Evolutionary conservation across 805 yeast species (phyloP), one percentile per base, ranked within the genome.

Genomic region (Zygoascus ofunaensis): DNA sequence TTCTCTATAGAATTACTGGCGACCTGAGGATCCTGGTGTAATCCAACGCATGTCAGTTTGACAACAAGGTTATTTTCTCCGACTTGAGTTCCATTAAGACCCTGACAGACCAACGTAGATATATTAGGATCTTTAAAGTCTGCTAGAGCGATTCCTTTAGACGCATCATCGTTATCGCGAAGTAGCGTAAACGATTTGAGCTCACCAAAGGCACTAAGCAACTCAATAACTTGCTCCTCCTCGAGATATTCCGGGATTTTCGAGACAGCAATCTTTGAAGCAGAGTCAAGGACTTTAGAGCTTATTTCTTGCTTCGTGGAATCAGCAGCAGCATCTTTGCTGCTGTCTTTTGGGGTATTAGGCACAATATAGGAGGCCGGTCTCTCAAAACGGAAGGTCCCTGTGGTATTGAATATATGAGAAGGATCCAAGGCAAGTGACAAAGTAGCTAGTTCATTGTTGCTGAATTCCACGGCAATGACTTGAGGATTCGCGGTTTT

Each of bases 71-170:
- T 55, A 4, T 61, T 58, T 2, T 64, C 69, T 32, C 65, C 68
- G 8, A 73, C 51, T 4, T 54, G 62, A 47, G 65, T 58, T 12
- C 59, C 57, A 35, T 63, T 61, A 17, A 76, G 56, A 8, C 60
- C 60, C 7, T 55, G 50, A 12, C 67, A 39, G 2, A 65, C 61
- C 8, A 57, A 58, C 5, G 58, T 56, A 2, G 56, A 50, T 19
- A 55, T 33, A 14, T 44, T 48, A 5, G 52, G 41, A 24, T 58
- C 57, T 10, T 53, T 55, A 47, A 61, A 71, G 45, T 76, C 77
- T 26, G 72, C 73, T 62, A 80, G 80, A 2, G 76, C 81, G 20
- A 77, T 56, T 1, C 87, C 87, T 47, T 68, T 63, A 1, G 79
- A 69, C n/a, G 68, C 70, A 2, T 77, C 64, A 4, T 71, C 66